Evolutionary conservation across 306 rosid genomes (phyloP), one percentile per base, ranked within the genome.

Genomic region (Calophaca sinica): DNA sequence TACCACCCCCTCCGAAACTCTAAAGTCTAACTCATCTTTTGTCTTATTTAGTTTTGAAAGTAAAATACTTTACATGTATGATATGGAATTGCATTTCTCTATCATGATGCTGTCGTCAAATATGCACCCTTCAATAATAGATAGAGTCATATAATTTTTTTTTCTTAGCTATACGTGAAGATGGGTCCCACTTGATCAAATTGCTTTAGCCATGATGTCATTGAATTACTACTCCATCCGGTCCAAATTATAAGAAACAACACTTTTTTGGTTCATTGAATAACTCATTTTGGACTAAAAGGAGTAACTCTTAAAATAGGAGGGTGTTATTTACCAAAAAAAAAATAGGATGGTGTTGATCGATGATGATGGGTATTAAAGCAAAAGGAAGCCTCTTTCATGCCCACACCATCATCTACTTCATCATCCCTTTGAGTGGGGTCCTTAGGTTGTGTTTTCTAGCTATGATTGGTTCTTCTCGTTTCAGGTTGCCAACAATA

Each of bases 171-270:
- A 77, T 42, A 50, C 66, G 81, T 20, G 72, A 75, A 62, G 29
- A 58, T 77, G 64, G 88, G 85, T 32, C 87, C 88, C 46, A 62
- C 28, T 72, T 66, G 48, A 80, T 63, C 82, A 62, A 82, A 39
- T 90, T 88, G 84, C 88, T 71, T 73, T 85, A 73, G 87, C 64
- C 54, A 81, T 90, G 90, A 87, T 82, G 90, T 76, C 80, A 87
- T 10, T 59, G 13, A 60, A 69, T 81, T 81, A 81, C 83, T 66
- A n/a, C n/a, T n/a, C n/a, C n/a, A n/a, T n/a, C n/a, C n/a, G n/a
- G n/a, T n/a, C n/a, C n/a, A n/a, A n/a, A n/a, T n/a, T n/a, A n/a
- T n/a, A n/a, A n/a, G n/a, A n/a, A n/a, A n/a, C n/a, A n/a, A n/a
- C n/a, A n/a, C n/a, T n/a, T n/a, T n/a, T n/a, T n/a, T n/a, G n/a